Evolutionary conservation across 257 asterid genomes (phyloP), one percentile per base, ranked within the genome.

Genomic region (Plantago ovata): DNA sequence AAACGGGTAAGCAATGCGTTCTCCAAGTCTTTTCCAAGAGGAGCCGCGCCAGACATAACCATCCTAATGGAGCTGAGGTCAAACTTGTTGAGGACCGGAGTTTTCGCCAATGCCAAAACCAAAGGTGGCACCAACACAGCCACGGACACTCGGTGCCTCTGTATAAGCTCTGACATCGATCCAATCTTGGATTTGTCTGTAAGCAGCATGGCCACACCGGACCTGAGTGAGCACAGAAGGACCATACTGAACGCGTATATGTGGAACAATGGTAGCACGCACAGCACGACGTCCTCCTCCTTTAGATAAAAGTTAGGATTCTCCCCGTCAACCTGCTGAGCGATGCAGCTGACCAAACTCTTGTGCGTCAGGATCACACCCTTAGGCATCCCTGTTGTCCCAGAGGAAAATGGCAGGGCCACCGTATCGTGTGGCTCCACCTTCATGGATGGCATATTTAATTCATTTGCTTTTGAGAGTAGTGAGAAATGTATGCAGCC

Each of bases 111-210:
- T 32, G 95, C 89, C 64, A 88, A 22, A 5, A 85, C 96, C 14
- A 88, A 41, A 56, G 95, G 96, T 53, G 96, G 96, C 69, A 88
- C 96, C 58, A 85, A 89, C 45, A 87, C 87, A 9, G 93, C 95
- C 53, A 88, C 80, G 14, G 96, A 75, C 43, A 88, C 95, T 0
- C 76, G 67, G 71, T 88, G 75, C 45, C 23, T 73, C 73, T 88
- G 84, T 7, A 82, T 85, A 68, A 88, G 53, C 71, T 88, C 88
- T 65, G 82, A 23, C 24, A 87, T 53, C 60, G 84, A 28, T 1
- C 74, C 77, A 6, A 88, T 88, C 64, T 88, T 95, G 63, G 85
- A 88, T 48, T 81, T 88, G 45, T 72, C 83, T 95, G 85, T 83
- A 40, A 88, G 16, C 20, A 88, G 14, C 3, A 87, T 82, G 5